Base-by-base conservation (phyloP, 495 filamentous ascomycete genomes). In the Cercophora sp. region DNA sequence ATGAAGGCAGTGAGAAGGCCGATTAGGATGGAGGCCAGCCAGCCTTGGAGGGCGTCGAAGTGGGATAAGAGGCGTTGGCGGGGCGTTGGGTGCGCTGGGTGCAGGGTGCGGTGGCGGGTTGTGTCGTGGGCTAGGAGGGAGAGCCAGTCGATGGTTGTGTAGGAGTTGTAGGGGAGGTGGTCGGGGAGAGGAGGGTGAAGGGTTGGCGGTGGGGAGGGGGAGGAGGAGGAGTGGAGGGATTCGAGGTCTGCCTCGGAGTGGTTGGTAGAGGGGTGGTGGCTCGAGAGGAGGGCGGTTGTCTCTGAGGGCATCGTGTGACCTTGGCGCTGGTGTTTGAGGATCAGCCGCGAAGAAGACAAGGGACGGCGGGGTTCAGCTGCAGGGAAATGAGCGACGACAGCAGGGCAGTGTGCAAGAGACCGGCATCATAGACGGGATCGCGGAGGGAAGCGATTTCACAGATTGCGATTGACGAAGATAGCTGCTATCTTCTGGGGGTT, bases 121-220 rank as follows among this genome's bases (percentile, higher is more conserved):
- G 76, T 77, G 53, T 79, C 75, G 67, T 80, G 79, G 64, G 79
- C 79, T 49, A 82, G 59, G 55, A 80, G 78, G 64, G 79, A 79
- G 39, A 80, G 68, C 76, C 77, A 81, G 59, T 82, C 79, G 40
- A 43, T 43, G 40, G 40, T 43, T 5, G 40, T 43, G 40, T 43
- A 43, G 40, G 23, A 18, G 58, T 79, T 82, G 64, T 80, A 82
- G 10, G 75, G 74, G 45, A 81, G 57, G 24, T 79, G 62, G 54
- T 81, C 79, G 19, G 78, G 76, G 16, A 81, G 10, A 10, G 18
- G 40, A 1, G 40, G 22, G 40, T 62, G 4, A 66, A 62, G 15
- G 67, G 68, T 5, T 53, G 57, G 19, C 41, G 60, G 36, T 73
- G 55, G n/a, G 62, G 73, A 78, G 36, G 55, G 59, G 15, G 63